Conservation (phyloP, 129 eudicot genomes). For the Flaveria trinervia region DNA sequence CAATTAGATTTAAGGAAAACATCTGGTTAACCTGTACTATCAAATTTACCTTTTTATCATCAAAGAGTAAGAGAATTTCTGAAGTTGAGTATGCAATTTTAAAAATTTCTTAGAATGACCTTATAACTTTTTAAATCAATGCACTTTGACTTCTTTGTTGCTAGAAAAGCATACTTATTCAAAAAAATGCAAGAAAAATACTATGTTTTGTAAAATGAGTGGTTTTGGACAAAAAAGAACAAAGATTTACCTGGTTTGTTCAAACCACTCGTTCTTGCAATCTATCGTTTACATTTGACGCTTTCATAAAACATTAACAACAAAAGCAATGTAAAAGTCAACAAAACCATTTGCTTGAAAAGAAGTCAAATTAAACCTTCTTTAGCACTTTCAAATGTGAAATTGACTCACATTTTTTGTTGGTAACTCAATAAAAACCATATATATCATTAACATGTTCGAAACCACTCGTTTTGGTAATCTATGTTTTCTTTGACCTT, state of each 20-base stretch:
- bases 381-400: constrained; percentile 5
- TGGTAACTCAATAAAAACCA: not conserved
- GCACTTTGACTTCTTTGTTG: not conserved
- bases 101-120: not conserved
- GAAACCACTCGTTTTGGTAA: not conserved
- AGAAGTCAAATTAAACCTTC: constrained; percentile 19
- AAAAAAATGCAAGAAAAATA: constrained; percentile 14
- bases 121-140: not conserved
- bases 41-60: not conserved
- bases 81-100: not conserved
- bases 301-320: constrained; percentile 16
- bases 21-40: not conserved
- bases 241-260: not conserved
- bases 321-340: constrained; percentile 20
- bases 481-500: constrained; percentile 4
- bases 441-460: not conserved
- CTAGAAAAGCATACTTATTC: not conserved
- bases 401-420: constrained; percentile 16
- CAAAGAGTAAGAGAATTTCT: not conserved
- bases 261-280: constrained; percentile 3
- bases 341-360: constrained; percentile 20
- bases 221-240: not conserved
- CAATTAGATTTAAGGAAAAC: not conserved
- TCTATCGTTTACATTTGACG: constrained; percentile 4
- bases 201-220: not conserved